Evolutionary conservation across 2,329 filamentous ascomycete species (phyloP), one percentile per base, ranked within the genome.

Genomic region (Aureobasidium vineae): DNA sequence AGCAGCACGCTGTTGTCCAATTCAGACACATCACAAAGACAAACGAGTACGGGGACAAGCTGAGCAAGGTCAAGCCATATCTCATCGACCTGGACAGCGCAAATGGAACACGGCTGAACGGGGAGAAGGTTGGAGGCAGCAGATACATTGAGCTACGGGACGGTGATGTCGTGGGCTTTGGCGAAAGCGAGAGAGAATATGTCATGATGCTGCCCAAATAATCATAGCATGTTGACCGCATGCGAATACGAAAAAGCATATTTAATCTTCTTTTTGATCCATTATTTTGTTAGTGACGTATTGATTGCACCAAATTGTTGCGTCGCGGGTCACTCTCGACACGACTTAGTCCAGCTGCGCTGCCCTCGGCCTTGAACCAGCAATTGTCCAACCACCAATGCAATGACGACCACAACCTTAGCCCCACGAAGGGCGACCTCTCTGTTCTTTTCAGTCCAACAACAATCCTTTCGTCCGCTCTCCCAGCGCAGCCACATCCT

Each of bases 1-100:
- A 96, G 77, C 95, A 99, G 78, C 95, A 99, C 77, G 94, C 94
- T 0, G 95, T 93, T 10, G 85, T 99, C 50, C 95, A 99, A 76
- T 99, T 99, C 74, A 87, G 95, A 43, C 88, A 92, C 74, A 86
- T 90, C 23, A 90, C 92, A 73, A 92, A 89, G 78, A 86, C 86
- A 69, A 92, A 96, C 72, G 92, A 97, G 78, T 96, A 86, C 75
- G 93, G 92, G 26, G 93, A 97, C 75, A 90, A 88, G 74, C 83
- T 88, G 67, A 91, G 90, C 26, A 88, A 76, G 67, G 82, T 84
- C 31, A 82, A 79, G 79, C 93, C 93, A 0, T 99, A 98, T 78
- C 77, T 98, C 10, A 91, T 99, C 70, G 95, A 99, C 77, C 80
- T 99, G 57, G 93, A 97, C 72, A 97, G 92, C 72, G 91, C 91